phyloP scores from a whole-genome alignment of 371 early-diverging fungal species.

The Mucor ambiguus region DNA sequence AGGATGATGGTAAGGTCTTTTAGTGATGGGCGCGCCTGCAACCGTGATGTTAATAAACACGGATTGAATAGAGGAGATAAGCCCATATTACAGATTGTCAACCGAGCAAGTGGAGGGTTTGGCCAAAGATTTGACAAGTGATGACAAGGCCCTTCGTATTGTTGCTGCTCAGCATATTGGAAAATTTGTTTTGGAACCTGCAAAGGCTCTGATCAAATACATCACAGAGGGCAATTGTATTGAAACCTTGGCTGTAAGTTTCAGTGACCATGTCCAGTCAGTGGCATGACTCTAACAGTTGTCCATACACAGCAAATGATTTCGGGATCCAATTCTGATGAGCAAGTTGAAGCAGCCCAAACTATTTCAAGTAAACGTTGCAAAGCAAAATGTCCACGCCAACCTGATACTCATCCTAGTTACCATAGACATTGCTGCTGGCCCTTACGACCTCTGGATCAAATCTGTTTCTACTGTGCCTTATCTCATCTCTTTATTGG shows the following conservation, averaged over 20 bases:
- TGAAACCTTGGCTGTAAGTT: conserved; percentile 44
- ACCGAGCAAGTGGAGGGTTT: conserved; percentile 30
- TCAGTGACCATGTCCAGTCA: background rate
- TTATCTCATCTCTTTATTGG: conserved; percentile 57
- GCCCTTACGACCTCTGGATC: conserved; percentile 59
- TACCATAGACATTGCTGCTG: conserved; percentile 63
- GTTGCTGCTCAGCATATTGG: conserved; percentile 47
- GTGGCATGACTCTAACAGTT: background rate
- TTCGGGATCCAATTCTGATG: conserved; percentile 52
- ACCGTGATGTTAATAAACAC: background rate
- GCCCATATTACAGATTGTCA: conserved; percentile 28
- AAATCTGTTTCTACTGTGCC: conserved; percentile 61
- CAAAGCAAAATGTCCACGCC: background rate
- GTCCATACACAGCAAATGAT: conserved; percentile 21
- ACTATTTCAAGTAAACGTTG: conserved; percentile 63
- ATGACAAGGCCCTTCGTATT: conserved; percentile 32
- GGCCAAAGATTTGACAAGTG: conserved; percentile 36
- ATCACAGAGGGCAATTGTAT: conserved; percentile 53
- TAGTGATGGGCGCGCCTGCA: background rate
- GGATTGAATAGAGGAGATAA: conserved; percentile 22
- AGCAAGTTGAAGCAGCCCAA: conserved; percentile 64
- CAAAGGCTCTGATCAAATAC: conserved; percentile 49
- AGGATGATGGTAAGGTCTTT: conserved; percentile 15
- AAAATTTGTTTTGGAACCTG: conserved; percentile 51
- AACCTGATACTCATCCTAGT: background rate